Base-by-base conservation (phyloP, 768 basidiomycete species). In the Butyriboletus loyo region DNA sequence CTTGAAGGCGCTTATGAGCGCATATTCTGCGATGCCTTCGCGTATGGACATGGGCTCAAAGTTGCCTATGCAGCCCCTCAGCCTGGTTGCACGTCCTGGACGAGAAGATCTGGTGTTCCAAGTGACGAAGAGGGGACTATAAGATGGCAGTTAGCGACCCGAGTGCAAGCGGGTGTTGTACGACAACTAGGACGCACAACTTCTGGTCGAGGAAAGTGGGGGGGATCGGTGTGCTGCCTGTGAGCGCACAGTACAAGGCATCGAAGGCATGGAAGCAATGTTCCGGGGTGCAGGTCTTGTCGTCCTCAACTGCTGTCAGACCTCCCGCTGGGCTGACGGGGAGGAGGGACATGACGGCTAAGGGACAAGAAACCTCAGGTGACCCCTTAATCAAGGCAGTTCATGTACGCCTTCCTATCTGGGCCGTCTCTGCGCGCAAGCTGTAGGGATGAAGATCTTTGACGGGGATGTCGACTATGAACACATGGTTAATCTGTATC, bases 1-100 rank as follows among this genome's bases (percentile, higher is more conserved):
- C 62, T 85, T 79, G 70, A 97, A 86, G 17, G 95, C 95, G 65
- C 93, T 94, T 69, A 89, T 81, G 52, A 94, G 79, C 25, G 96
- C 96, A 65, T 97, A 98, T 59, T 98, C 92, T 37, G 81, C 79
- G 54, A 99, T 69, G 15, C 92, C 93, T 27, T 87, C 79, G 51
- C 75, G 80, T 27, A 98, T 75, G 11, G 84, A 72, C 68, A 86
- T 77, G 11, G 90, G 78, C 31, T 86, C 83, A 63, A 99, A 99
- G 70, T 82, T 93, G 63, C 96, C 96, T 61, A 99, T 98, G 73
- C 96, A 99, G 42, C 96, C 96, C 47, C 96, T 76, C 55, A 99
- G 75, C 53, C 81, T 77, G 40, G 83, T 76, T 21, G 80, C 67
- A 52, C 82, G 79, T 30, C 83, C 84, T 19, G 82, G 73, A 51